Conservation (phyloP, 805 yeast species). For the Jamesozyma rosinii region DNA sequence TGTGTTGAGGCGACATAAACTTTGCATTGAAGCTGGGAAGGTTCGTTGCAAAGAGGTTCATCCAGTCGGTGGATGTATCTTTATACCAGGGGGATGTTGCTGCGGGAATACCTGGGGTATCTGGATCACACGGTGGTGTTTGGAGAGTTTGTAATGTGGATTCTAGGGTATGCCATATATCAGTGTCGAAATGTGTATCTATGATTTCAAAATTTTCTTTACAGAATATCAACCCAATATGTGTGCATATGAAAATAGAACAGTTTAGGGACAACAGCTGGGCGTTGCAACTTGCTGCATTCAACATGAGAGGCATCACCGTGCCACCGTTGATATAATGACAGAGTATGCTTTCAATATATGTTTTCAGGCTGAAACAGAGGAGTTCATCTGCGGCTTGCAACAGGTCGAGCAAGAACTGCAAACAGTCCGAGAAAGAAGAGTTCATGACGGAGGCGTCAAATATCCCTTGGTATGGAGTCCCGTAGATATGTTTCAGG, state of each 20-base stretch:
- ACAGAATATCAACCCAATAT: conserved; percentile 52
- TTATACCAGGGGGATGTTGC: conserved; percentile 12
- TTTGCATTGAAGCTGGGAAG: conserved; percentile 32
- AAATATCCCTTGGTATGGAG: conserved; percentile 12
- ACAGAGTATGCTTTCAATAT: conserved; percentile 51
- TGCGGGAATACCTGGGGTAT: neutral
- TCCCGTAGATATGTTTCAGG: conserved; percentile 50
- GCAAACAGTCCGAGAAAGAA: conserved; percentile 9
- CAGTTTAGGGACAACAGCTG: conserved; percentile 49
- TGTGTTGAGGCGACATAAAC: conserved; percentile 32
- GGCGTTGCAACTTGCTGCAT: conserved; percentile 46
- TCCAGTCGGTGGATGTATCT: conserved; percentile 20
- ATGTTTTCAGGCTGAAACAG: conserved; percentile 47
- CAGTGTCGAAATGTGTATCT: conserved; percentile 18
- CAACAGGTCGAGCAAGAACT: conserved; percentile 44
- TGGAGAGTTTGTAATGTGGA: conserved; percentile 1
- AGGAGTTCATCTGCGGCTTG: conserved; percentile 56
- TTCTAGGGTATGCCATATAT: conserved; percentile 22
- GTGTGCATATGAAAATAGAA: conserved; percentile 57
- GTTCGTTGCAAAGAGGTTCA: conserved; percentile 32
- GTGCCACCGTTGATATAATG: conserved; percentile 52
- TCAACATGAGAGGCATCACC: conserved; percentile 45
- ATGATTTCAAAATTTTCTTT: conserved; percentile 35
- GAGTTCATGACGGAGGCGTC: conserved; percentile 13
- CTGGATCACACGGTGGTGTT: too few species aligned